A percentile compares a stretch with the other conserved stretches of the same genome.
phyloP scores from a whole-genome alignment of 2,329 filamentous ascomycete genomes.

The Diaporthe ilicicola region DNA sequence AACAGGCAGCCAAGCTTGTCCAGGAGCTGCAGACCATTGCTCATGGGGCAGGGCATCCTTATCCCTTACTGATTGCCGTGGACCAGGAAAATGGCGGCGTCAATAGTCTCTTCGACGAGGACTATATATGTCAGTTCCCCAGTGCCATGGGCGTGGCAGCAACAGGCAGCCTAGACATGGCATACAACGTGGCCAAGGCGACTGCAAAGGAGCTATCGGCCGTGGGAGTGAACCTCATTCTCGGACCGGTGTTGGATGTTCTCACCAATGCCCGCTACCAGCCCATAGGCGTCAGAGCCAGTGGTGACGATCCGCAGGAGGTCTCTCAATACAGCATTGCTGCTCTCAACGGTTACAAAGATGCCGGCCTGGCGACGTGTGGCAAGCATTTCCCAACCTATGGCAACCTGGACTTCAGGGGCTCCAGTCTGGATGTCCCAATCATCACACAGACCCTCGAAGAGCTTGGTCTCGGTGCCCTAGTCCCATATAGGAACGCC shows the following conservation, averaged over 20 bases:
- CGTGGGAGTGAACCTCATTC: slow-evolving; percentile 94
- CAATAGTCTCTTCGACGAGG: slow-evolving; percentile 95
- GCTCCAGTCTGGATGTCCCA: slow-evolving; percentile 89
- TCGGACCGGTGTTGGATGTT: slow-evolving; percentile 93
- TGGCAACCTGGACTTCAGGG: slow-evolving; percentile 92
- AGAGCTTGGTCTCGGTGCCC: slow-evolving; percentile 87
- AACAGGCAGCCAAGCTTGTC: slow-evolving; percentile 87
- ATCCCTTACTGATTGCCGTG: slow-evolving; percentile 87
- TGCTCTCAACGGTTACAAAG: slow-evolving; percentile 90
- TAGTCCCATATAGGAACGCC: slow-evolving; percentile 91
- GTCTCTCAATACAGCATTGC: slow-evolving; percentile 92
- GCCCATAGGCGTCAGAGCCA: slow-evolving; percentile 87
- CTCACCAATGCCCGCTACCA: slow-evolving; percentile 93
- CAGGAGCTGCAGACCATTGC: slow-evolving; percentile 94
- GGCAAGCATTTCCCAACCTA: slow-evolving; percentile 98
- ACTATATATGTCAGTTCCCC: slow-evolving; percentile 95
- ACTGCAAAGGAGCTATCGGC: slow-evolving; percentile 92
- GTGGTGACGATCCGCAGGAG: slow-evolving; percentile 92
- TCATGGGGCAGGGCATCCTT: slow-evolving; percentile 86
- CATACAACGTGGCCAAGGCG: slow-evolving; percentile 90
- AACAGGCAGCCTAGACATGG: slow-evolving; percentile 83
- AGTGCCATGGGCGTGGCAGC: slow-evolving; percentile 98
- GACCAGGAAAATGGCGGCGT: slow-evolving; percentile 99
- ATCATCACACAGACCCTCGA: slow-evolving; percentile 96
- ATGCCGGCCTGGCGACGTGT: slow-evolving; percentile 87